Evolutionary conservation across 106 monocot genomes (phyloP), one percentile per base, ranked within the genome.

Genomic region (Platanthera zijinensis): DNA sequence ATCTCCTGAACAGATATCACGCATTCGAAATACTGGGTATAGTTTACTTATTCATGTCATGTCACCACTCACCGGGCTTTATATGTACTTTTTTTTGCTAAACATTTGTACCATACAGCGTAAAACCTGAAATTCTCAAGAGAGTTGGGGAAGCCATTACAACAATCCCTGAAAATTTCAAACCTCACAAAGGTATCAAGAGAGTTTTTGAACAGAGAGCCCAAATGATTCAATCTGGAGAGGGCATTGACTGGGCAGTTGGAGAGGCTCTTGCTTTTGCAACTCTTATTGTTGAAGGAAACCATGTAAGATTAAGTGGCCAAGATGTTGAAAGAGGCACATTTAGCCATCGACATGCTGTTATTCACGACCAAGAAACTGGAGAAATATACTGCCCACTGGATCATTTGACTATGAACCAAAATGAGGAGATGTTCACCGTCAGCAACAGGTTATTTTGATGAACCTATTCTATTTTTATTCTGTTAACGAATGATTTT

Each of bases 301-400:
- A 90, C 67, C 92, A 93, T 83, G 92, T 93, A 2, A 82, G 92
- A 72, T 80, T 93, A 71, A 90, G 92, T 75, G 92, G 92, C 3
- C 92, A 92, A 52, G 92, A 92, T 84, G 92, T 92, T 79, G 92
- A 92, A 83, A 92, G 92, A 80, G 92, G 92, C 5, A 93, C 92
- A 48, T 93, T 93, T 66, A 93, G 92, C 81, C 92, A 93, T 80
- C 83, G 92, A 2, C 92, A 93, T 82, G 53, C 92, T 15, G 85
- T 93, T 8, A 50, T 90, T 61, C 92, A 93, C 75, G 87, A 93
- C 72, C 92, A 93, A 74, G 84, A 87, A 57, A 82, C 92, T 39
- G 89, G 89, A 52, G 84, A 90, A 53, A 52, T 75, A 50, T 90
- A 93, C 71, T 87, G 89, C 71, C 92, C 92, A 56, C 78, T 93